These are phyloP conservation scores for Talaromyces sp. DNA, from an alignment of 2,329 filamentous ascomycete species.

Conservation along the genomic window DNA sequence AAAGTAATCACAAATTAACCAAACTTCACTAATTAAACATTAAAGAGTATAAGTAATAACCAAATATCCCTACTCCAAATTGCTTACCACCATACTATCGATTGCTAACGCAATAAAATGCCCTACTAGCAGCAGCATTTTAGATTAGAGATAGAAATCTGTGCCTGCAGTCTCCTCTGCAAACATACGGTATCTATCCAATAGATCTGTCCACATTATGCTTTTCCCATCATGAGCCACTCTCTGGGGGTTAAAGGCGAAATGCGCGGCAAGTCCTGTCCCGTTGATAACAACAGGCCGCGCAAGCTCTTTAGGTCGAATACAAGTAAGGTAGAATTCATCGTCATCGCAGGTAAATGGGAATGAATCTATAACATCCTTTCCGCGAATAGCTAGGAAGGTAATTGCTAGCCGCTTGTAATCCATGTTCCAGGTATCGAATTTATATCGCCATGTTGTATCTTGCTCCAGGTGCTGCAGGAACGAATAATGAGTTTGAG, in stretches of 20 bases:
- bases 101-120: not conserved
- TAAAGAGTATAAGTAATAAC: not conserved
- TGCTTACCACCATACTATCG: not conserved
- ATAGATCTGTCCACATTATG: slow-evolving; percentile 1
- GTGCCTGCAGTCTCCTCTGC: not conserved
- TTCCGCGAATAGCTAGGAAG: slow-evolving; percentile 1
- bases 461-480: slow-evolving; percentile 2
- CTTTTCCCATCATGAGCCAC: not conserved
- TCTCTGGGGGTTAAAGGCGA: not conserved
- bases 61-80: not conserved
- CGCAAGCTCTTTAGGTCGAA: not conserved
- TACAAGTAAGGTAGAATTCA: not conserved
- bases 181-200: not conserved
- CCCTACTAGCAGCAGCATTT: not conserved
- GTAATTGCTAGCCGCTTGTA: not conserved
- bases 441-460: slow-evolving; percentile 1
- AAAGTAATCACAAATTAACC: not conserved
- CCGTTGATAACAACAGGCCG: not conserved
- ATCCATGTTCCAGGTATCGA: slow-evolving; percentile 1
- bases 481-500: slow-evolving; percentile 2
- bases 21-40: not conserved
- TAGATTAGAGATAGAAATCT: not conserved
- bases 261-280: slow-evolving; percentile 2
- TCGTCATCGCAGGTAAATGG: not conserved
- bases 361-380: not conserved